Base-by-base conservation (phyloP, 192 early-diverging fungal genomes). In the Coemansia sp. region DNA sequence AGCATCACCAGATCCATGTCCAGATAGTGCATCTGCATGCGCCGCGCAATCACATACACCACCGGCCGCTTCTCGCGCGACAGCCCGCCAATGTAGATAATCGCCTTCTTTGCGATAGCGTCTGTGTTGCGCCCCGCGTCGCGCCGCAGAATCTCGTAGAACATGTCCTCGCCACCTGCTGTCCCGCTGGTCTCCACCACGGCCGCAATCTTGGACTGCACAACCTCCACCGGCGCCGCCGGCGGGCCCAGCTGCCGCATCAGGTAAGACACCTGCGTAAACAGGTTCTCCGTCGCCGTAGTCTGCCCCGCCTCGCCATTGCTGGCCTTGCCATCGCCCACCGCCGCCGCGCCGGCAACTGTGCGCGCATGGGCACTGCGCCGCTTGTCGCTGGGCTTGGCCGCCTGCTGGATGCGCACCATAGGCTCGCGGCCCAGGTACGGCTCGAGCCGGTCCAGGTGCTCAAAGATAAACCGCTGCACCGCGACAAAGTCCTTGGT, bases 201-300 rank as follows among this genome's bases (percentile, higher is more conserved):
- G 1, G 68, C 45, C 3, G 60, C 54, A 11, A 58, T 56, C 77
- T 67, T 63, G 23, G 71, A 58, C 58, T 58, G 65, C 23, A 44
- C 38, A 7, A 24, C 31, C 52, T 80, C 72, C 5, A 40, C 53
- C 3, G 64, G 63, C 22, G 93, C 89, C 9, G 92, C 85, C 6
- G 90, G 88, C 38, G 91, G 88, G n/a, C 94, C 95, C 9, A 98
- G 80, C 58, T 92, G 91, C 16, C 91, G 87, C 49, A 98, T 68
- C 23, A 98, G 65, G 44, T 87, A 91, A 5, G 91, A 91, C 2
- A 98, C 82, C 45, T 89, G 89, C 42, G 88, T 87, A 67, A 92
- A 92, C 19, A 84, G 64, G 10, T 86, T 82, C 65, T 89, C 90
- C 28, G 85, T 86, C 4, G 69, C 48, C 28, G 85, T 67, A 47